Percentiles rank a stretch among this genome's conserved stretches.
Conservation (phyloP, 169 alveolate species). For the Cryptosporidium parvum region DNA sequence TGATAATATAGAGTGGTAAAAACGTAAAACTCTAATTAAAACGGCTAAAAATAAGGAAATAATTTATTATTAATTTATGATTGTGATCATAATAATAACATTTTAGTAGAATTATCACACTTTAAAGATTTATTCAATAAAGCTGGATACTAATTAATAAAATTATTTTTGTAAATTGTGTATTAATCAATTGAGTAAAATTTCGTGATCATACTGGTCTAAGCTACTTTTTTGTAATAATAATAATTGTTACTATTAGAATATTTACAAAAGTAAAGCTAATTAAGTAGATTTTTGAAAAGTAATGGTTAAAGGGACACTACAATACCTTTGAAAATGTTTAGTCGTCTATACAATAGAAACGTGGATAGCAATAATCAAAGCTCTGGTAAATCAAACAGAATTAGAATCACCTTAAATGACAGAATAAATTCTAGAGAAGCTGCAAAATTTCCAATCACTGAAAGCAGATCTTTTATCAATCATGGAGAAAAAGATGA, state of each 20-base stretch:
- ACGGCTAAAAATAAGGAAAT: neutral
- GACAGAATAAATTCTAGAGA: slow-evolving; percentile 40
- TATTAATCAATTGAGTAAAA: neutral
- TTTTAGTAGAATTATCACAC: neutral
- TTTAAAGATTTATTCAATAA: neutral
- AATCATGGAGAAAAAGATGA: neutral
- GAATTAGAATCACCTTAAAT: slow-evolving; percentile 31
- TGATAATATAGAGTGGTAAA: neutral
- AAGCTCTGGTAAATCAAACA: slow-evolving; percentile 3
- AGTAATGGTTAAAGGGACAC: neutral
- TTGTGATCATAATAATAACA: neutral
- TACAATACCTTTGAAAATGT: neutral
- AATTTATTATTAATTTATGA: neutral
- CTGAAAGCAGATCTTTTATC: neutral
- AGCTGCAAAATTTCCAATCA: neutral
- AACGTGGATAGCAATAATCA: neutral
- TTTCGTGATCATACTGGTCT: neutral
- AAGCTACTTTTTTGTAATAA: neutral
- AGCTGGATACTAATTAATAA: neutral
- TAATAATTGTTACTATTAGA: too few relatives aligned
- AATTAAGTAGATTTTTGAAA: neutral
- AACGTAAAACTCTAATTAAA: neutral
- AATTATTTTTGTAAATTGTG: neutral
- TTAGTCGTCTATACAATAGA: slow-evolving; percentile 57
- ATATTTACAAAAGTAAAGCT: neutral